These are phyloP conservation scores for Lecanoromycetidae sp. DNA, from an alignment of 2,329 filamentous ascomycete species.

Conservation along the genomic window DNA sequence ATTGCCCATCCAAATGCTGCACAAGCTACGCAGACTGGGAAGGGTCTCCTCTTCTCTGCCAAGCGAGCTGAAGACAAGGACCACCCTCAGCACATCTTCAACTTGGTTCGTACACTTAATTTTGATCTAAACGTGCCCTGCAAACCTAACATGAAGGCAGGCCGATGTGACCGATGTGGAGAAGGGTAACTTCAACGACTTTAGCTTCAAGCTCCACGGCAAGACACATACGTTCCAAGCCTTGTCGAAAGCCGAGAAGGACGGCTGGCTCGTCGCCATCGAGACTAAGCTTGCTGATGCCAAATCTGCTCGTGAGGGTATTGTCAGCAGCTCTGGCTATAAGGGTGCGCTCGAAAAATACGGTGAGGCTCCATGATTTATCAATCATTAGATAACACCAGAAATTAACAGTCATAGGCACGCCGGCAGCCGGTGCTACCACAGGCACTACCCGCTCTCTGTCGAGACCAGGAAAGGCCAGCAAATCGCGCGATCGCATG, in stretches of 20 bases:
- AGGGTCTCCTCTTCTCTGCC: slow-evolving; percentile 85
- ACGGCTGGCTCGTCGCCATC: slow-evolving; percentile 80
- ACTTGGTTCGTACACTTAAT: slow-evolving; percentile 52
- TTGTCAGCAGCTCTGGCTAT: slow-evolving; percentile 73
- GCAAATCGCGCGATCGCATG: slow-evolving; percentile 27
- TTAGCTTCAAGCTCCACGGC: slow-evolving; percentile 71
- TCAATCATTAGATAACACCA: too few species aligned
- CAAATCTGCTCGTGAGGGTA: slow-evolving; percentile 61
- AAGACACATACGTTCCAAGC: slow-evolving; percentile 96
- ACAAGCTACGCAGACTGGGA: slow-evolving; percentile 88
- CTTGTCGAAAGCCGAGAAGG: slow-evolving; percentile 58
- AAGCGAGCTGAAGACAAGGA: slow-evolving; percentile 75
- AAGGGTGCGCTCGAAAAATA: slow-evolving; percentile 70
- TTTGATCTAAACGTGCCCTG: not conserved
- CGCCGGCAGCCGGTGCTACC: slow-evolving; percentile 29
- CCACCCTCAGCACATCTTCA: slow-evolving; percentile 67
- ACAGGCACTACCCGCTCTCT: slow-evolving; percentile 22
- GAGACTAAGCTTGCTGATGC: slow-evolving; percentile 75
- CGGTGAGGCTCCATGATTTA: too few species aligned
- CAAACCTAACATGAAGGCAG: slow-evolving; percentile 27
- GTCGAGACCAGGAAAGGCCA: slow-evolving; percentile 22
- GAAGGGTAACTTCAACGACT: slow-evolving; percentile 66
- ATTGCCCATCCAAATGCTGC: slow-evolving; percentile 68
- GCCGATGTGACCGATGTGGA: slow-evolving; percentile 58
- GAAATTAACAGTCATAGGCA: slow-evolving; percentile 29